Conservation (phyloP, 2,329 filamentous ascomycete genomes). For the Alternaria solani region DNA sequence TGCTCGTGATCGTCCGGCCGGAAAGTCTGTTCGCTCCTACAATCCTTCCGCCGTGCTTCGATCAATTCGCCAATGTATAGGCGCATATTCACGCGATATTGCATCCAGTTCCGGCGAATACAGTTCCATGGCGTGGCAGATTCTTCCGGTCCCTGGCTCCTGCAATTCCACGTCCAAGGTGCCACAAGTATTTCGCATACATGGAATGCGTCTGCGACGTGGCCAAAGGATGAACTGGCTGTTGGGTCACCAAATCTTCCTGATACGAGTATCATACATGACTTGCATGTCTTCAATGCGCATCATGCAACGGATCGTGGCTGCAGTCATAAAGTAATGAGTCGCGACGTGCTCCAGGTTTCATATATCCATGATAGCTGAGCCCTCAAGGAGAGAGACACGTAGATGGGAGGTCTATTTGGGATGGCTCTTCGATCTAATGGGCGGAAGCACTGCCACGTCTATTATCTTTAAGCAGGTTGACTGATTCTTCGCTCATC, state of each 20-base stretch:
- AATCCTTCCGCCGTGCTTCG: not conserved
- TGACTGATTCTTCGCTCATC: not conserved
- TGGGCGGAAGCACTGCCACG: not conserved
- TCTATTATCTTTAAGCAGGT: not conserved
- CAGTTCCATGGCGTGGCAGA: slow-evolving; percentile 1
- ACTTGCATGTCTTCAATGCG: not conserved
- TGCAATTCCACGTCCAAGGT: slow-evolving; percentile 2
- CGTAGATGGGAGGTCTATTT: not conserved
- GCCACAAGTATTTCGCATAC: slow-evolving; percentile 1
- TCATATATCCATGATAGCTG: not conserved
- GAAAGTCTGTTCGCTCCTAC: not conserved
- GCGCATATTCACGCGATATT: not conserved
- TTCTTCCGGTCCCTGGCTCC: slow-evolving; percentile 6
- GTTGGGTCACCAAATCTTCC: not conserved
- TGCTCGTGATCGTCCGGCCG: not conserved
- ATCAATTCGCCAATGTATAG: not conserved
- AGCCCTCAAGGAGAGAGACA: not conserved
- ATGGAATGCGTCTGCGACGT: slow-evolving; percentile 7
- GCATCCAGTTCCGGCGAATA: not conserved
- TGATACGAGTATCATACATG: not conserved
- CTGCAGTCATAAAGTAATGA: not conserved
- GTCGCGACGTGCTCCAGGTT: not conserved
- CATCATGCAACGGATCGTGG: not conserved
- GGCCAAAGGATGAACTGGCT: not conserved
- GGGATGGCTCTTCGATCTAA: not conserved